Evolutionary conservation across 2,329 filamentous ascomycete genomes (phyloP).

Genomic region (Chaetomium sp.): DNA sequence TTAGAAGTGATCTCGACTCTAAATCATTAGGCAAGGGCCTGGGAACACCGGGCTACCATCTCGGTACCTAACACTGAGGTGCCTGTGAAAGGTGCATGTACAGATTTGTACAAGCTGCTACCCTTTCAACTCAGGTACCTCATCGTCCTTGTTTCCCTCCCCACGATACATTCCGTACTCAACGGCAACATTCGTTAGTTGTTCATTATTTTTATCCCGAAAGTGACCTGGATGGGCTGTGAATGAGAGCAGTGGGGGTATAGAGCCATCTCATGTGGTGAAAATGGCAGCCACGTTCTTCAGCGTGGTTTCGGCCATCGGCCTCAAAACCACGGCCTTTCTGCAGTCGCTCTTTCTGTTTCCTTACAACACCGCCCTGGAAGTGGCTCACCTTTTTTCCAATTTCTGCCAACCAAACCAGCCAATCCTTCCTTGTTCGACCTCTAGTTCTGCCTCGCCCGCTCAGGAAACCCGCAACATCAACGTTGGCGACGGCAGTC

Average conservation of each 20-base stretch:
- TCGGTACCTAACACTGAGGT: background rate
- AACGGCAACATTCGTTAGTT: background rate
- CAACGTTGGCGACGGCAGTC: conserved; percentile 12
- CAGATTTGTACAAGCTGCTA: background rate
- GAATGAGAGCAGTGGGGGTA: background rate
- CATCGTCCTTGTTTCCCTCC: background rate
- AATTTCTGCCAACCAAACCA: conserved; percentile 19
- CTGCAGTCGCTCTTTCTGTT: conserved; percentile 34
- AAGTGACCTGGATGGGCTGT: conserved; percentile 2
- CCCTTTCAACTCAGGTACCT: background rate
- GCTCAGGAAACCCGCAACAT: conserved; percentile 5
- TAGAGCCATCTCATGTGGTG: background rate
- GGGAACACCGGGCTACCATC: background rate
- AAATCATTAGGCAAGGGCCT: background rate
- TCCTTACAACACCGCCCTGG: conserved; percentile 29
- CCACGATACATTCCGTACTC: background rate
- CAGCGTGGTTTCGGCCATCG: conserved; percentile 28
- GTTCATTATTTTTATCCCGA: background rate
- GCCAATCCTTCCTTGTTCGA: conserved; percentile 22
- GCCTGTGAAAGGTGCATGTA: background rate
- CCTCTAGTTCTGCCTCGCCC: conserved; percentile 18
- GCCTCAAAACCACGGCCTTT: conserved; percentile 32
- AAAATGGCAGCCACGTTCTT: conserved; percentile 34
- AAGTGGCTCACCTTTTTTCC: conserved; percentile 26
- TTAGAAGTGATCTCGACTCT: background rate